These are phyloP conservation scores for Trypanosoma avium DNA, from an alignment of 208 protist species.

Conservation along the genomic window DNA sequence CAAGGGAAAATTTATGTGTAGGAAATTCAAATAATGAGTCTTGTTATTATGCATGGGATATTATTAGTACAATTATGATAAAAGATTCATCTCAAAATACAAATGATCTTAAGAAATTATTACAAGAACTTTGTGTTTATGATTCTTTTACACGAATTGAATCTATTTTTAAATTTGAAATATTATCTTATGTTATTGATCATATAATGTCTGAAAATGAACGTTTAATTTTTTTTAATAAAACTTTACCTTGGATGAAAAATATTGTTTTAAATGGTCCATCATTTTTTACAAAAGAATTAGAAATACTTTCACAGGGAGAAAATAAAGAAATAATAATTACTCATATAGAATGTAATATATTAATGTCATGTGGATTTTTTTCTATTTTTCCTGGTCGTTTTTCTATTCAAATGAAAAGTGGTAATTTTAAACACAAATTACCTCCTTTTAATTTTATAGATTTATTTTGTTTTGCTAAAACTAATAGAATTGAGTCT, in stretches of 20 bases:
- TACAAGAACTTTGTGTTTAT: constrained; percentile 38
- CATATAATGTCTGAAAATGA: constrained; percentile 26
- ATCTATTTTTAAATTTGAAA: constrained; percentile 20
- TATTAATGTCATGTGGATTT: constrained; percentile 57
- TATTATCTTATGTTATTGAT: constrained; percentile 29
- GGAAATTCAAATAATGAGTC: constrained; percentile 8
- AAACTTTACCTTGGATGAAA: constrained; percentile 70
- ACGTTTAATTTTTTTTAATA: constrained; percentile 35
- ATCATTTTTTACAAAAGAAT: constrained; percentile 8
- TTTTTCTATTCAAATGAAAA: not conserved
- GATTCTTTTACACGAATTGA: constrained; percentile 9
- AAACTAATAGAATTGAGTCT: constrained; percentile 20
- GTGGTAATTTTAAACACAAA: not conserved
- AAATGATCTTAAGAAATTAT: constrained; percentile 24
- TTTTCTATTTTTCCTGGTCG: constrained; percentile 69
- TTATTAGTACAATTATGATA: constrained; percentile 27
- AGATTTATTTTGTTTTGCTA: constrained; percentile 31
- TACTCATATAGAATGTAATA: constrained; percentile 33
- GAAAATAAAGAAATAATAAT: constrained; percentile 29
- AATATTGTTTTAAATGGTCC: constrained; percentile 31
- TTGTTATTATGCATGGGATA: constrained; percentile 29
- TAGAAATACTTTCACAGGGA: constrained; percentile 36
- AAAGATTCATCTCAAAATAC: constrained; percentile 16
- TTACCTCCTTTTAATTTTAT: constrained; percentile 53
- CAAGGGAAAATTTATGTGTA: constrained; percentile 15